Conservation (phyloP, 139 green algal species). For the Bryopsis sp. region DNA sequence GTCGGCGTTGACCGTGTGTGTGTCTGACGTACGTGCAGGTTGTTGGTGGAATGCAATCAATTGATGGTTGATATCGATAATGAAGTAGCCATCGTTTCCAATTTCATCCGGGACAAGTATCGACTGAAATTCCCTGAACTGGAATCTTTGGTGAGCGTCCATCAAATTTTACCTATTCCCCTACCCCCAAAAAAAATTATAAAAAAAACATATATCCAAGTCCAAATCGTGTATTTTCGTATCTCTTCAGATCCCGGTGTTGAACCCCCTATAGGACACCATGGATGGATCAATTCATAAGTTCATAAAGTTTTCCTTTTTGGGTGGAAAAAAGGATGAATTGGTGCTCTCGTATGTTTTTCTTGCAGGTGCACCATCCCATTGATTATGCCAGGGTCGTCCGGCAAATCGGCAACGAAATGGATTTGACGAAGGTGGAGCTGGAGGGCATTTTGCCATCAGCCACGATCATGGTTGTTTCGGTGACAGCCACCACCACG, state of each 20-base stretch:
- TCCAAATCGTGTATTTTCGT: too few species aligned
- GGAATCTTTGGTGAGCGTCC: slow-evolving; percentile 67
- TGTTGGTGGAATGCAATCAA: slow-evolving; percentile 94
- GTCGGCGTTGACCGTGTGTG: not conserved
- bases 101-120: slow-evolving; percentile 67
- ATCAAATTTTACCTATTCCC: too few species aligned
- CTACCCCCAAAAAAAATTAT: too few species aligned
- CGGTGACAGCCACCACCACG: slow-evolving; percentile 92
- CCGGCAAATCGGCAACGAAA: slow-evolving; percentile 73
- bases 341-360: not conserved
- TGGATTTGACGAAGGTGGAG: slow-evolving; percentile 55
- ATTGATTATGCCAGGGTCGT: slow-evolving; percentile 89
- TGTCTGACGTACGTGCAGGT: slow-evolving; percentile 27
- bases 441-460: slow-evolving; percentile 61
- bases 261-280: too few species aligned
- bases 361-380: slow-evolving; percentile 57
- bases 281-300: too few species aligned
- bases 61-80: slow-evolving; percentile 94
- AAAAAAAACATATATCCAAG: too few species aligned
- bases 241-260: too few species aligned
- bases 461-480: slow-evolving; percentile 94
- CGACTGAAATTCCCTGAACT: slow-evolving; percentile 90
- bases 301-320: too few species aligned
- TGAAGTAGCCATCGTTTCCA: slow-evolving; percentile 82
- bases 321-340: not conserved